phyloP scores from a whole-genome alignment of 768 basidiomycete species.

The Tulasnella sp. region DNA sequence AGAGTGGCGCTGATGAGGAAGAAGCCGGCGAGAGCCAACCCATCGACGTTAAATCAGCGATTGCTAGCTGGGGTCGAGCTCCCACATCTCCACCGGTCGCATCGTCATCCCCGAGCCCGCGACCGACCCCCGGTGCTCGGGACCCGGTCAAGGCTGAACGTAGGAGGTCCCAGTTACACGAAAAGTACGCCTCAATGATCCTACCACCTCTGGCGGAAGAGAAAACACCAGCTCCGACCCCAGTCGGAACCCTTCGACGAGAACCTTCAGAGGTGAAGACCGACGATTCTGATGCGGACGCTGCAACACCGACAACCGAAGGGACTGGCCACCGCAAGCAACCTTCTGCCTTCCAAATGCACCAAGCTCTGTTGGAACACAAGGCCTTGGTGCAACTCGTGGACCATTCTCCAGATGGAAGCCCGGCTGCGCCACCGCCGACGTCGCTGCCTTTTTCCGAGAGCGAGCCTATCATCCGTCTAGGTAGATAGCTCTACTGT shows the following conservation, averaged over 20 bases:
- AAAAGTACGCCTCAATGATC: conserved; percentile 46
- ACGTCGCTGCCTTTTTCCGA: background rate
- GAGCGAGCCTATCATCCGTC: background rate
- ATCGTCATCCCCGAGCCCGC: background rate
- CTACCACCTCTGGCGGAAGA: conserved; percentile 62
- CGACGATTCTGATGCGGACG: background rate
- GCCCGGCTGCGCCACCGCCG: background rate
- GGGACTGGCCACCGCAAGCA: background rate
- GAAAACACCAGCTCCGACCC: conserved; percentile 36
- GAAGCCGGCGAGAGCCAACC: background rate
- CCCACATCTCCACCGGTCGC: background rate
- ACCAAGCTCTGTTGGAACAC: conserved; percentile 9
- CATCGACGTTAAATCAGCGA: conserved; percentile 1
- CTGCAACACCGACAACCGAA: background rate
- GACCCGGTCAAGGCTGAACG: conserved; percentile 35
- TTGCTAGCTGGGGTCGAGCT: conserved; percentile 3
- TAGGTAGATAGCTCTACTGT: background rate
- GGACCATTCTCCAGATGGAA: background rate
- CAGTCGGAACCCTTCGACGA: conserved; percentile 2
- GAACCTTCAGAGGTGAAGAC: background rate
- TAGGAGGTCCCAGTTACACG: conserved; percentile 50
- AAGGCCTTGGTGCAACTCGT: conserved; percentile 9
- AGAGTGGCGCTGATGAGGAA: background rate
- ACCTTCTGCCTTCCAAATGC: conserved; percentile 7
- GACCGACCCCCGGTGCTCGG: background rate